These are phyloP conservation scores for Trypanosoma conorhini DNA, from an alignment of 208 protist species.

Conservation along the genomic window DNA sequence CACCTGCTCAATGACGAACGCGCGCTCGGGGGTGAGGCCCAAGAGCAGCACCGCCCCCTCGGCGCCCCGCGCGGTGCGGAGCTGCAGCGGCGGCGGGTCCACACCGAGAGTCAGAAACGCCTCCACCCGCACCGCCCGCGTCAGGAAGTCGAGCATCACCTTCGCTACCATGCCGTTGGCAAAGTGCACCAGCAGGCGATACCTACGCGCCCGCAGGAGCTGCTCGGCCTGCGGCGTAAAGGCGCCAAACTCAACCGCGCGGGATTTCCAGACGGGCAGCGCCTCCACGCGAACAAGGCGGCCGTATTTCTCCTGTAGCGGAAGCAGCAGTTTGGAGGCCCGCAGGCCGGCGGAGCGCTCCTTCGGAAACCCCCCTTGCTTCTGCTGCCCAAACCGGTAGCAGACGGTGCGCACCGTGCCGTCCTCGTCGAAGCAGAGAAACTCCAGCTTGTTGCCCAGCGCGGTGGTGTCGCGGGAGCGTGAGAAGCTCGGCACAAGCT, in stretches of 20 bases:
- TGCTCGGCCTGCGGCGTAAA: conserved; percentile 50
- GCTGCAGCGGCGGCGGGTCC: conserved; percentile 38
- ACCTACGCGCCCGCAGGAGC: conserved; percentile 47
- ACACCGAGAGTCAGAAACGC: conserved; percentile 63
- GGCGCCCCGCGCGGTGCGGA: conserved; percentile 24
- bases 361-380: conserved; percentile 60
- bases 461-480: conserved; percentile 36
- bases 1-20: conserved; percentile 21
- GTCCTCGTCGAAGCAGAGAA: conserved; percentile 69
- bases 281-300: conserved; percentile 40
- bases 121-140: conserved; percentile 52
- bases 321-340: conserved; percentile 46
- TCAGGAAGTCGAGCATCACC: conserved; percentile 68
- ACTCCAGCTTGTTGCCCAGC: conserved; percentile 58
- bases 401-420: conserved; percentile 70
- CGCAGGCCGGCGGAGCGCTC: conserved; percentile 45
- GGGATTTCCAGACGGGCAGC: conserved; percentile 55
- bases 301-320: conserved; percentile 58
- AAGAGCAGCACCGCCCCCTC: conserved; percentile 33
- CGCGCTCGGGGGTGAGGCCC: conserved; percentile 32
- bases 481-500: conserved; percentile 55
- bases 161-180: conserved; percentile 50
- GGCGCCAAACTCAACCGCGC: conserved; percentile 61
- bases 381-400: conserved; percentile 65
- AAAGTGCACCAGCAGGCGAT: conserved; percentile 70